These are phyloP conservation scores for Blumeriella jaapii DNA, from an alignment of 2,329 filamentous ascomycete species.

Conservation along the genomic window DNA sequence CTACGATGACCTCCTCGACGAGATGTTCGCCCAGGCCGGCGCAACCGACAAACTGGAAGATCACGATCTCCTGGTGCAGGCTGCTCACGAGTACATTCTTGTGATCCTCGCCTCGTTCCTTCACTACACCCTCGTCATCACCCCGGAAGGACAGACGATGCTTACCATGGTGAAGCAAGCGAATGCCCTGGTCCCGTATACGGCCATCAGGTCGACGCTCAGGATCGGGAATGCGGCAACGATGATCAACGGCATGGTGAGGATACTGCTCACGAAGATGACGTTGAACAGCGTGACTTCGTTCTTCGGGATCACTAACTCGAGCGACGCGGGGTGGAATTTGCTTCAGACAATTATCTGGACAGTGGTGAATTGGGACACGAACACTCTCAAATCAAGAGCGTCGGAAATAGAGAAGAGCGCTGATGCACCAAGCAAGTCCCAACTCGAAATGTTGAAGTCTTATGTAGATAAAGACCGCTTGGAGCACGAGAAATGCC, in stretches of 20 bases:
- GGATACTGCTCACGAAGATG: slow-evolving; percentile 64
- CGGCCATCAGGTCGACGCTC: slow-evolving; percentile 60
- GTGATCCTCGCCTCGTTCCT: slow-evolving; percentile 62
- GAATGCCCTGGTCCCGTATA: slow-evolving; percentile 61
- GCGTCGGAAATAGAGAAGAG: slow-evolving; percentile 52
- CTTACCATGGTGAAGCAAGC: slow-evolving; percentile 59
- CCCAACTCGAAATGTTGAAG: slow-evolving; percentile 49
- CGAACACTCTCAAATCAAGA: slow-evolving; percentile 54
- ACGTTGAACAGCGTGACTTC: slow-evolving; percentile 65
- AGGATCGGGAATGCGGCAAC: slow-evolving; percentile 68
- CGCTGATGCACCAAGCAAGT: slow-evolving; percentile 45
- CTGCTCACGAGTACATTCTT: slow-evolving; percentile 55
- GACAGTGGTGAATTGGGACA: slow-evolving; percentile 62
- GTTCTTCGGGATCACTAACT: slow-evolving; percentile 63
- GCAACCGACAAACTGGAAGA: slow-evolving; percentile 51
- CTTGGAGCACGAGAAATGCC: slow-evolving; percentile 45
- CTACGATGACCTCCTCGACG: slow-evolving; percentile 56
- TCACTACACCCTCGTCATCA: slow-evolving; percentile 61
- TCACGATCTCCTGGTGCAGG: slow-evolving; percentile 50
- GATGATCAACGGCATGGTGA: slow-evolving; percentile 69
- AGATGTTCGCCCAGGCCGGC: slow-evolving; percentile 49
- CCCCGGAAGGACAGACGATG: slow-evolving; percentile 64
- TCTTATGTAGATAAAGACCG: slow-evolving; percentile 41
- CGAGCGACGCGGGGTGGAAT: slow-evolving; percentile 70
- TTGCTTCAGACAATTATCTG: slow-evolving; percentile 63